Conservation (phyloP, 371 early-diverging fungal genomes). For the Mucor mucedo region DNA sequence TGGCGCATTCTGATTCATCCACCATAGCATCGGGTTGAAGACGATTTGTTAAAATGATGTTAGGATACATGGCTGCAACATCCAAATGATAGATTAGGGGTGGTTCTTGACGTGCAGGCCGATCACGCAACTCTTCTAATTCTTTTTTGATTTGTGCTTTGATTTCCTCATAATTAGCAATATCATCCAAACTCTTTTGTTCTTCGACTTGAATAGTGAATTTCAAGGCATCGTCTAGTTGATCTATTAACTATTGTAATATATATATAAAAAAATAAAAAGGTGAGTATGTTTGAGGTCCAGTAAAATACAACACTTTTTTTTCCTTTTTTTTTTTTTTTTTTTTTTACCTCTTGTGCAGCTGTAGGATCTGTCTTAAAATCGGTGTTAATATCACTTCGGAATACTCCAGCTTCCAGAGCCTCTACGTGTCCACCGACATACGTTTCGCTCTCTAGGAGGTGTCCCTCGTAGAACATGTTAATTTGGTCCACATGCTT, state of each 20-base stretch:
- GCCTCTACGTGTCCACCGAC: conserved; percentile 99
- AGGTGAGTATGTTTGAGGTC: no score
- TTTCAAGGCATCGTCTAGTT: conserved; percentile 89
- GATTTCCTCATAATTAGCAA: conserved; percentile 83
- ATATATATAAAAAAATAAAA: no score
- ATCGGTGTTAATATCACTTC: conserved; percentile 94
- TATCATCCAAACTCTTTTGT: conserved; percentile 67
- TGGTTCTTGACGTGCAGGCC: conserved; percentile 73
- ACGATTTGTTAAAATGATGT: conserved; percentile 99
- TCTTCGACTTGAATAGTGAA: conserved; percentile 90
- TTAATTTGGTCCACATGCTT: conserved; percentile 83
- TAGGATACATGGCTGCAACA: conserved; percentile 99
- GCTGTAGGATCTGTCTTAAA: conserved; percentile 85
- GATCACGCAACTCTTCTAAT: conserved; percentile 72
- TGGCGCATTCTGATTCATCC: conserved; percentile 89
- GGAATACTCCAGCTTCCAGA: conserved; percentile 97
- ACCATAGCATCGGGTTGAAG: conserved; percentile 99
- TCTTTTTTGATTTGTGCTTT: conserved; percentile 41
- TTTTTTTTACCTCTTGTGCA: conserved; percentile 63
- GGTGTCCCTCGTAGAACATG: conserved; percentile 89
- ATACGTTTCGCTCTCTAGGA: conserved; percentile 96
- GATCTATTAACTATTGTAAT: conserved; percentile 79
- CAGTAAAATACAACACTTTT: no score
- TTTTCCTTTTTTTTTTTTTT: no score
- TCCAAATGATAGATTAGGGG: conserved; percentile 99